Percentiles rank a stretch among this genome's conserved stretches.
These are phyloP conservation scores for Fusarium siculi DNA, from an alignment of 2,329 filamentous ascomycete species.

Conservation along the genomic window DNA sequence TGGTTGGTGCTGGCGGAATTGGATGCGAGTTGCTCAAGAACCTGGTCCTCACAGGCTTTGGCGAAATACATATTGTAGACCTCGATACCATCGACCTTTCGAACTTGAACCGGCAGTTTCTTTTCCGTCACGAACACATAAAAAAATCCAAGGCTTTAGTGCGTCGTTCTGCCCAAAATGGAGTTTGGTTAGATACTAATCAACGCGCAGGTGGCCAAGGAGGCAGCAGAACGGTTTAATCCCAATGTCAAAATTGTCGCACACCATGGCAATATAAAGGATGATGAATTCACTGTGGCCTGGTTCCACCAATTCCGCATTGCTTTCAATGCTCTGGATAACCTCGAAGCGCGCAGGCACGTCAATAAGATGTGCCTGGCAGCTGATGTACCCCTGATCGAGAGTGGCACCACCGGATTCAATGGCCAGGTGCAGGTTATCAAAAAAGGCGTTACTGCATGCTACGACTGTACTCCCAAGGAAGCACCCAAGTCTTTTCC, in stretches of 20 bases:
- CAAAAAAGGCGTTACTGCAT: slow-evolving; percentile 89
- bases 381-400: slow-evolving; percentile 88
- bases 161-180: slow-evolving; percentile 48
- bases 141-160: slow-evolving; percentile 96
- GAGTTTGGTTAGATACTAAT: slow-evolving; percentile 32
- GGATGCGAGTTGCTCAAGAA: slow-evolving; percentile 98
- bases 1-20: slow-evolving; percentile 97
- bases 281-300: slow-evolving; percentile 82
- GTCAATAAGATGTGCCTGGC: slow-evolving; percentile 98
- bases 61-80: slow-evolving; percentile 93
- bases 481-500: slow-evolving; percentile 92
- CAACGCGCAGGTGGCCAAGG: slow-evolving; percentile 80
- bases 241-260: slow-evolving; percentile 87
- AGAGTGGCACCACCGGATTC: slow-evolving; percentile 97
- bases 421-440: slow-evolving; percentile 98
- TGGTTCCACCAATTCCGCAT: slow-evolving; percentile 88
- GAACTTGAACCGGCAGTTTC: slow-evolving; percentile 96
- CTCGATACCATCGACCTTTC: slow-evolving; percentile 98
- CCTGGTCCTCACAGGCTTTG: slow-evolving; percentile 89
- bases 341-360: slow-evolving; percentile 90
- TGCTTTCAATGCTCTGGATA: slow-evolving; percentile 97
- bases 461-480: slow-evolving; percentile 94
- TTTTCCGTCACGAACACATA: slow-evolving; percentile 96
- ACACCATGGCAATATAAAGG: slow-evolving; percentile 95
- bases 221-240: slow-evolving; percentile 90